A percentile compares a stretch with the other conserved stretches of the same genome.
phyloP scores from a whole-genome alignment of 176 grass and related monocot genomes.

The Oryza australiensis region DNA sequence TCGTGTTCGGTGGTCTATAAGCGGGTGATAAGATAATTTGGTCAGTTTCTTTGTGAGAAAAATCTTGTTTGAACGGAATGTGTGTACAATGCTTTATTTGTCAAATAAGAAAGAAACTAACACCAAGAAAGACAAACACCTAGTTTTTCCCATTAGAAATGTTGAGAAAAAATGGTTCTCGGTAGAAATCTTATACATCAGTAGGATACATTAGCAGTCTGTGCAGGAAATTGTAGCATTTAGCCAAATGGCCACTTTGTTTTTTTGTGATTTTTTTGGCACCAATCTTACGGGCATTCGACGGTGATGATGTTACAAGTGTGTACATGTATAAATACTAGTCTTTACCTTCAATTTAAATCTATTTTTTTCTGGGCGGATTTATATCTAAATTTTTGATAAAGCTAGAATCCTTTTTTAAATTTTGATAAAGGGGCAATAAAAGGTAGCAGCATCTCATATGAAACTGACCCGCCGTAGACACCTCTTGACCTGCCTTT shows the following conservation, averaged over 20 bases:
- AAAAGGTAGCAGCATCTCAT: no score
- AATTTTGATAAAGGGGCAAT: no score
- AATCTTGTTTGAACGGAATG: no score
- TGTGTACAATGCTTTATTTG: no score
- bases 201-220: no score
- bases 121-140: background rate
- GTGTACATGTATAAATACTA: background rate
- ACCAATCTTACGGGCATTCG: background rate
- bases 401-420: background rate
- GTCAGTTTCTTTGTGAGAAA: no score
- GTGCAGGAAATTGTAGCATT: background rate
- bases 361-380: no score
- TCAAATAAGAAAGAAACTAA: background rate
- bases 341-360: background rate
- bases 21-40: no score
- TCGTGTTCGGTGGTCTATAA: no score
- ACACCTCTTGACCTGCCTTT: slow-evolving; percentile 22
- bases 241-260: background rate
- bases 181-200: background rate
- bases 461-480: no score
- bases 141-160: background rate
- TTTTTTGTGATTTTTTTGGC: background rate
- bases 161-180: background rate
- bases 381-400: background rate
- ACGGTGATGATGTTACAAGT: background rate